Evolutionary conservation across 345 rosid genomes (phyloP), one percentile per base, ranked within the genome.

Genomic region (Anastatica hierochuntica): DNA sequence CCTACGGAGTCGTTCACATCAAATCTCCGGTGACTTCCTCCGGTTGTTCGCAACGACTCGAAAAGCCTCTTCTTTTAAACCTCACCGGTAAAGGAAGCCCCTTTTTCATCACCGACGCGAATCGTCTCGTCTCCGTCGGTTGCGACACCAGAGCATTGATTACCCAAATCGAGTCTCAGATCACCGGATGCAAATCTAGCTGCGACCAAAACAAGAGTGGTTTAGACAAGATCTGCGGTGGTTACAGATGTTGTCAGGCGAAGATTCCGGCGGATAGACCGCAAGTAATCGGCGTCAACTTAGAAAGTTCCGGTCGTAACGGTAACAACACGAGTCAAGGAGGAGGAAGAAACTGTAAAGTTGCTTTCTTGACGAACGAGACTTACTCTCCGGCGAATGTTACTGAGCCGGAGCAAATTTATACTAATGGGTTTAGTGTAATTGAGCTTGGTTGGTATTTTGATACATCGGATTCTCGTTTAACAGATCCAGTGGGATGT

Each of bases 211-310:
- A 38, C 15, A 55, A 47, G 9, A 38, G 12, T 38, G 30, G 36
- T 31, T 10, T 15, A 20, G 40, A 69, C 10, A 64, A 48, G 24
- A 18, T 60, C 10, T 79, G 75, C 53, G 12, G 71, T 14, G 74
- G 76, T 7, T 51, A 66, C 7, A 71, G 65, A 7, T 79, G 81
- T 49, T 79, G 79, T 44, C 69, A 74, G 23, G 55, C 64, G 4
- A 6, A 54, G 3, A 60, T 79, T 45, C 67, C 65, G 1, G 18
- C 14, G 23, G 65, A 51, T 4, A 26, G 6, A 24, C 35, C 53
- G 38, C 49, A 43, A 19, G 10, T 29, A 11, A 1, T 48, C 26
- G 18, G 47, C 4, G 3, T 38, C 41, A 2, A 8, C 24, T 11
- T 58, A 5, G 58, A 58, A 39, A 33, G 30, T 19, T n/a, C 41